Evolutionary conservation across 495 filamentous ascomycete species (phyloP), one percentile per base, ranked within the genome.

Genomic region (Friedmanniomyces simplex): DNA sequence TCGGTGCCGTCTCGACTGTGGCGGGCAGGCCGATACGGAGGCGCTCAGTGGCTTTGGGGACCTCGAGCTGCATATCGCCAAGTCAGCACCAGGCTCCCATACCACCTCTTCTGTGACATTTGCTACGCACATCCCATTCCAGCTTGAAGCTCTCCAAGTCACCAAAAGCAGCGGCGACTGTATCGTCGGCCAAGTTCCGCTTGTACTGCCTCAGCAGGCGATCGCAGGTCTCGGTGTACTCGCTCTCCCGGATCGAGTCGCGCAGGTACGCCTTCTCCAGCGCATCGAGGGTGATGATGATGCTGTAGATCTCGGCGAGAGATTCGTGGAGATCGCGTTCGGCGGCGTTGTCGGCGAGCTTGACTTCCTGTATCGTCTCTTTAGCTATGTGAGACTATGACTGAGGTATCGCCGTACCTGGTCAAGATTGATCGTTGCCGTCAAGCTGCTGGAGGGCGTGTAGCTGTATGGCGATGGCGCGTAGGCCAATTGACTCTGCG

Each of bases 201-300:
- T 93, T 94, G 76, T 99, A 99, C 70, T 99, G 93, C 74, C 95
- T 95, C 63, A 99, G 72, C 47, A 96, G 78, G 34, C 94, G 81
- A 61, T 87, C 83, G 74, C 93, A 99, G 55, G 88, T 95, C 66
- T 96, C 91, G 4, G 93, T 95, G 71, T 98, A 98, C 66, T 96
- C 89, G 55, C 77, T 75, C 68, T 96, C 91, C 7, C 84, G 80
- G 43, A 99, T 88, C 18, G 89, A 91, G 76, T 99, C 93, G 71
- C 94, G 91, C 46, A 97, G 84, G 73, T 91, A 97, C 14, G 93
- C 94, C 68, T 94, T 96, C 66, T 99, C 93, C 7, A 99, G 77
- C 52, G 91, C 91, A 66, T 99, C 93, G 21, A 99, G 74, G 0
- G 93, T 96, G 56, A 96, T 80, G 22, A 97, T 91, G 57, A 99